Conservation (phyloP, 2,329 filamentous ascomycete species). For the Diaporthe ampelina region DNA sequence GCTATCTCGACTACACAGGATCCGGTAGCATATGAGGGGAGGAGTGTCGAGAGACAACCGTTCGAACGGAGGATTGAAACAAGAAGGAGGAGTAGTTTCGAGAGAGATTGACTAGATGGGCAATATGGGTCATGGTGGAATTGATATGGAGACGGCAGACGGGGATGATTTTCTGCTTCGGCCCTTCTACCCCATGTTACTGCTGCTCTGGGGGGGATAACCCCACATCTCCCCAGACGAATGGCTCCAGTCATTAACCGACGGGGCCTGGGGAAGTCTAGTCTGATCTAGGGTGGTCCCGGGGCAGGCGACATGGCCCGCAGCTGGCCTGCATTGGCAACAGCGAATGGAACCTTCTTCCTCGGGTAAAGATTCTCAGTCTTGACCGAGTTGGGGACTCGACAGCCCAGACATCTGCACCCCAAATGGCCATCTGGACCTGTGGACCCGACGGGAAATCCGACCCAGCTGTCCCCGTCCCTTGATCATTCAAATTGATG, state of each 20-base stretch:
- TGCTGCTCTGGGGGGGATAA: not conserved
- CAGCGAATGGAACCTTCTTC: not conserved
- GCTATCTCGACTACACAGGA: not conserved
- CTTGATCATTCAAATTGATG: not conserved
- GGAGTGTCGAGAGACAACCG: not conserved
- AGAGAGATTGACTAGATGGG: too few relatives aligned
- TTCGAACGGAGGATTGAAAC: not conserved
- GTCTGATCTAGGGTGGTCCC: not conserved
- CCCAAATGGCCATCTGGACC: not conserved
- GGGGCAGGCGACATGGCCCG: not conserved
- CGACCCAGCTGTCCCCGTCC: not conserved
- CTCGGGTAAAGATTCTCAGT: not conserved
- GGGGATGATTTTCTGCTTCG: slow-evolving; percentile 10
- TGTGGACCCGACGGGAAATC: slow-evolving; percentile 29
- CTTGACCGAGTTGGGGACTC: not conserved
- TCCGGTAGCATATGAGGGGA: not conserved
- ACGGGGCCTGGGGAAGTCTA: slow-evolving; percentile 24
- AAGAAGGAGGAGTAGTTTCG: not conserved
- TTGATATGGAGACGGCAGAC: slow-evolving; percentile 27
- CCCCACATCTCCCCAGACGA: slow-evolving; percentile 28
- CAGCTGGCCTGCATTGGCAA: not conserved
- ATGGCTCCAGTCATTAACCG: slow-evolving; percentile 30
- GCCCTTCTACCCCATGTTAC: slow-evolving; percentile 31
- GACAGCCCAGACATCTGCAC: not conserved
- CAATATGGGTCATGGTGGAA: not conserved